Base-by-base conservation (phyloP, 2,329 filamentous ascomycete genomes). In the Macrophomina pseudophaseolina region DNA sequence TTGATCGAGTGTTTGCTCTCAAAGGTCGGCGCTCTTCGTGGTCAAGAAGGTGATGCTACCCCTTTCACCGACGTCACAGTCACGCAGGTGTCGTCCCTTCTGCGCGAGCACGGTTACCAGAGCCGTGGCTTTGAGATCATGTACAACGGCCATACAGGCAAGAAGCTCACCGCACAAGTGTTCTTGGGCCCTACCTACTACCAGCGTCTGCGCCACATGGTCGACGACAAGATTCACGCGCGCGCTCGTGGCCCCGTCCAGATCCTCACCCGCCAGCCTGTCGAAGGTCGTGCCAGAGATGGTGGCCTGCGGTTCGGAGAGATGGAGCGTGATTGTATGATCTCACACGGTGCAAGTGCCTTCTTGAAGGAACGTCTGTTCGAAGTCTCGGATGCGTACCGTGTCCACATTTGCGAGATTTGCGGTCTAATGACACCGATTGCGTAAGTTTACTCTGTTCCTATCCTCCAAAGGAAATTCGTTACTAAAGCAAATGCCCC, bases 291-390 rank as follows among this genome's bases (percentile, higher is more conserved):
- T 88, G 95, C 95, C 3, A 86, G 96, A 81, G 96, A 99, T 78
- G 95, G 95, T 86, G 95, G 95, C 84, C 87, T 99, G 52, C 94
- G 96, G 78, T 99, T 99, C 88, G 95, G 95, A 89, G 95, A 99
- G 85, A 99, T 99, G 95, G 96, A 99, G 82, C 94, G 96, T 83
- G 96, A 99, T 88, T 99, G 95, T 80, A 99, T 99, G 95, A 99
- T 99, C 84, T 93, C 96, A n/a, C 96, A 99, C 79, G 95, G 95
- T 77, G 95, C 96, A 3, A 94, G 93, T 65, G 91, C 94, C 1
- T 99, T 99, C 87, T 82, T 99, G 76, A 99, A 99, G 83, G 95
- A 99, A 84, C 89, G 95, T 74, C 82, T 99, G 67, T 97, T 99
- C 75, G 94, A 98, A 78, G 95, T 99, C 60, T 97, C 93, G 64